Conservation (phyloP, 2,329 filamentous ascomycete genomes). For the Nothophoma quercina region DNA sequence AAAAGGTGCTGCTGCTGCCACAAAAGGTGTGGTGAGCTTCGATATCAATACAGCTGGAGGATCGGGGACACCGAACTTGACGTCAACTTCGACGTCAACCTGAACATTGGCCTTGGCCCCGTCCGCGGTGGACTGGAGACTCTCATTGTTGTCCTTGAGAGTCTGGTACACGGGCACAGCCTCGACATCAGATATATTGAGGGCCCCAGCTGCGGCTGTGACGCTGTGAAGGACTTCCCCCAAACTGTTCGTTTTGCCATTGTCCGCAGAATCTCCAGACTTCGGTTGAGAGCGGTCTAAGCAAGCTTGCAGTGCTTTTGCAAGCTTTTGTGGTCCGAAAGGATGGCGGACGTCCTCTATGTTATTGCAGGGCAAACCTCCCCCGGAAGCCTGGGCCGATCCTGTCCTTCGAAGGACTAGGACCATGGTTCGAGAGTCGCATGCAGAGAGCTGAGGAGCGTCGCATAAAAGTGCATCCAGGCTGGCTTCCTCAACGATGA, state of each 20-base stretch:
- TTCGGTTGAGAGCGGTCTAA: constrained; percentile 17
- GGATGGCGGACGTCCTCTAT: constrained; percentile 49
- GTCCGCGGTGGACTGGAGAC: too few species aligned
- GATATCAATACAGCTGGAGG: too few species aligned
- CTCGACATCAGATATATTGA: neutral
- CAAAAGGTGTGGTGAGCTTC: too few species aligned
- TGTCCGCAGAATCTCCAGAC: neutral
- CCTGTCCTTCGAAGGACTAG: constrained; percentile 5
- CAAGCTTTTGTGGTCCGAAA: constrained; percentile 51
- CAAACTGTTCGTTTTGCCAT: neutral
- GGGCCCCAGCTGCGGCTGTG: neutral
- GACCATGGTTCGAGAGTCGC: constrained; percentile 2
- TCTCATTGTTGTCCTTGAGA: neutral
- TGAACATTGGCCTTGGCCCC: too few species aligned
- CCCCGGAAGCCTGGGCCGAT: neutral
- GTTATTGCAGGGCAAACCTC: constrained; percentile 15
- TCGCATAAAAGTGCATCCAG: neutral
- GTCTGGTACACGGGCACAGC: neutral
- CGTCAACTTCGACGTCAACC: too few species aligned
- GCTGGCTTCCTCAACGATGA: constrained; percentile 7
- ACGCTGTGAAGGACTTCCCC: neutral
- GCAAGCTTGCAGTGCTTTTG: constrained; percentile 44
- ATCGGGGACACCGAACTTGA: too few species aligned
- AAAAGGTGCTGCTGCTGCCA: too few species aligned
- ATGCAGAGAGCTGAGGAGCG: neutral